These are phyloP conservation scores for Dryas octopetala DNA, from an alignment of 306 rosid genomes.

Conservation along the genomic window DNA sequence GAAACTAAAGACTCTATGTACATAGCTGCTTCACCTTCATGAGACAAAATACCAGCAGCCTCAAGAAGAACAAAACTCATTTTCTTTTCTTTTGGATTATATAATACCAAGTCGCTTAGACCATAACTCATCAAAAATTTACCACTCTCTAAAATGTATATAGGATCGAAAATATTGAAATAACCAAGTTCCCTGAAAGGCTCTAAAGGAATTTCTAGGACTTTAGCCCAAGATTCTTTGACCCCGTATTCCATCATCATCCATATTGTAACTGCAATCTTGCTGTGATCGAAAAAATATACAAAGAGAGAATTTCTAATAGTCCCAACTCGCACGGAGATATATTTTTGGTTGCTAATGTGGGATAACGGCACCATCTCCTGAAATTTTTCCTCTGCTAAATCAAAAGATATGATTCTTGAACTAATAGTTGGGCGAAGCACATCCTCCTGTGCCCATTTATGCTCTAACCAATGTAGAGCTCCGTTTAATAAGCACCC, in stretches of 20 bases:
- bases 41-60: neutral
- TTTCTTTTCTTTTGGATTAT: neutral
- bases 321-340: neutral
- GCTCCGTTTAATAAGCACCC: neutral
- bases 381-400: conserved; percentile 4
- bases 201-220: neutral
- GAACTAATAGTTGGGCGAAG: neutral
- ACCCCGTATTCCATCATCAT: conserved; percentile 11
- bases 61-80: neutral
- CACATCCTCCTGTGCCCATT: neutral
- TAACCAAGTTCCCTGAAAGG: neutral
- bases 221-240: conserved; percentile 2
- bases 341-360: neutral
- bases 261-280: neutral
- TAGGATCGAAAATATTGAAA: neutral
- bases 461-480: conserved; percentile 6
- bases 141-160: conserved; percentile 1
- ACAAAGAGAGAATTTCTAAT: neutral
- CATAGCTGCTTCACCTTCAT: neutral
- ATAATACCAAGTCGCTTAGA: neutral
- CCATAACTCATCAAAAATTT: neutral
- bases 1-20: conserved; percentile 7
- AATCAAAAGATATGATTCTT: neutral
- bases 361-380: neutral
- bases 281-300: neutral